phyloP scores from a whole-genome alignment of 768 basidiomycete genomes.

The Auricularia heimuer region DNA sequence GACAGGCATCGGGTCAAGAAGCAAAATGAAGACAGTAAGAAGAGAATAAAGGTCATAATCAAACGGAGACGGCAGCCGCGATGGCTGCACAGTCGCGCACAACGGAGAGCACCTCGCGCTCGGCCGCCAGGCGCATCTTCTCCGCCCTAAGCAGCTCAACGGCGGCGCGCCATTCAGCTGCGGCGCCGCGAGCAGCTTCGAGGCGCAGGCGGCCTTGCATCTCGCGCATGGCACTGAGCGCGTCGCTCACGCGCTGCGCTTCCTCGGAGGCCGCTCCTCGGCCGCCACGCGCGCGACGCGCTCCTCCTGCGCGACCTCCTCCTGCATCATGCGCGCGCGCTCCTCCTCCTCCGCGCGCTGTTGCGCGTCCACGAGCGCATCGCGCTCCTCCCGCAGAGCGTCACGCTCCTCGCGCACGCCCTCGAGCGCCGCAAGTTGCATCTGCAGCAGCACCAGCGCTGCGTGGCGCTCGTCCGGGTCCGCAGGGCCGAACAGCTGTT shows the following conservation, averaged over 20 bases:
- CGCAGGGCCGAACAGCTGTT: background rate
- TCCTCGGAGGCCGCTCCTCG: background rate
- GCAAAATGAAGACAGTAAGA: too few species aligned
- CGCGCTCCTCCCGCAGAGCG: background rate
- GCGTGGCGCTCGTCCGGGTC: background rate
- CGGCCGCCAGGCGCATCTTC: background rate
- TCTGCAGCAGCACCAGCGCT: background rate
- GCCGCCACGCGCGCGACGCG: background rate
- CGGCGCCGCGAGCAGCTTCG: background rate
- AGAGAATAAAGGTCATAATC: too few species aligned
- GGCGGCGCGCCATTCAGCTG: background rate
- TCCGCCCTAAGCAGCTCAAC: background rate
- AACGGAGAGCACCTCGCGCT: background rate
- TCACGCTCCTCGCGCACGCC: background rate
- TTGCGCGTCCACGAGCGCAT: background rate
- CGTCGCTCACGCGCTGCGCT: background rate
- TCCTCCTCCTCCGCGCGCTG: background rate
- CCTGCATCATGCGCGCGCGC: background rate
- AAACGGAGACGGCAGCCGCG: background rate
- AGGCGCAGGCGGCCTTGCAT: background rate
- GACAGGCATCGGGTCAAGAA: too few species aligned
- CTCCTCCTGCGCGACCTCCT: slow-evolving; percentile 1
- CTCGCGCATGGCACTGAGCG: background rate
- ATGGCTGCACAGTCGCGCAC: background rate
- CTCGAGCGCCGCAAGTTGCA: background rate